Evolutionary conservation across 1,139 yeast genomes (phyloP), one percentile per base, ranked within the genome.

Genomic region (Yamadazyma trypodendri): DNA sequence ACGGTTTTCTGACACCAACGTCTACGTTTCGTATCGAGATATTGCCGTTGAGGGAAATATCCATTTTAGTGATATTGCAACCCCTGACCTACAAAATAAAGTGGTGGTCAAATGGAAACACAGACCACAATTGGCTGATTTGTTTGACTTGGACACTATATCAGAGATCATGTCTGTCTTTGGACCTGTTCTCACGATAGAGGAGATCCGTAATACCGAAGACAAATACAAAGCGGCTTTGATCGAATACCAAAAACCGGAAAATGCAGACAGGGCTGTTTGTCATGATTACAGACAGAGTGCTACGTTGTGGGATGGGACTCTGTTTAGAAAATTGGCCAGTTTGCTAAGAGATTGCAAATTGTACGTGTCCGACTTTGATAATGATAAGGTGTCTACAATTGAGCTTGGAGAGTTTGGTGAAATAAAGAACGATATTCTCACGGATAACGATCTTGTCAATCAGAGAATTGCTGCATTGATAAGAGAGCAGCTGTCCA

Each of bases 251-350:
- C 46, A 42, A 10, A 42, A 49, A 3, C 42, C 45, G 7, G 50
- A 47, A 1, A 56, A 55, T 31, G 63, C 72, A 3, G 48, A 54
- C 2, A 42, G 49, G 28, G 80, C 81, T 3, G 39, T 60, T 6
- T 37, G 43, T 1, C 73, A 76, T 44, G 67, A 76, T 45, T 77
- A 68, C 50, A 55, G 58, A 3, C 47, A 51, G 24, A 63, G 74
- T 10, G 73, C 72, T 4, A 52, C 56, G 14, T 44, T 66, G 30
- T 76, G 81, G 81, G 77, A 76, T 49, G 65, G 68, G 0, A 56
- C 71, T 0, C 63, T 61, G 2, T 67, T 73, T 11, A 46, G 78
- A 18, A 73, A 68, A 46, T 44, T 73, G 33, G 77, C 81, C 5
- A 74, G 79, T 46, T 59, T 72, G 40, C 50, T 72, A 14, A 51